Percentiles rank a stretch among this genome's conserved stretches.
Conservation (phyloP, 1,139 yeast genomes). For the Yamadazyma friedrichii region DNA sequence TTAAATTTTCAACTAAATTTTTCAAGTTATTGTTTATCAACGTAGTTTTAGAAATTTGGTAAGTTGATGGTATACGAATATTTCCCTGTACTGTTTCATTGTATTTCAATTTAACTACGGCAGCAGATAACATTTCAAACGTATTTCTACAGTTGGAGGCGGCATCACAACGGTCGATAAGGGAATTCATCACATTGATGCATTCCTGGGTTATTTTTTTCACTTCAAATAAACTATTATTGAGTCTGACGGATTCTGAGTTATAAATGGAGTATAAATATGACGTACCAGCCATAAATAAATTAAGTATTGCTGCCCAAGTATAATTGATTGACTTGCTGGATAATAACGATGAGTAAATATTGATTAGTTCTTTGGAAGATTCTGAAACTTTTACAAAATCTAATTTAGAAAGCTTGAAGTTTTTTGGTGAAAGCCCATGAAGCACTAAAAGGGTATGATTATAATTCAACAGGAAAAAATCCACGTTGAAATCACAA, state of each 20-base stretch:
- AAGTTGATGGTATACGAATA: slow-evolving; percentile 10
- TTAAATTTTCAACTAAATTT: slow-evolving; percentile 33
- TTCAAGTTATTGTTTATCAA: slow-evolving; percentile 40
- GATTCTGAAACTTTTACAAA: slow-evolving; percentile 59
- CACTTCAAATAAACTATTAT: slow-evolving; percentile 50
- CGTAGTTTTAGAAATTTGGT: slow-evolving; percentile 26
- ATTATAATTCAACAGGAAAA: slow-evolving; percentile 71
- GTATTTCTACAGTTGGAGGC: slow-evolving; percentile 71
- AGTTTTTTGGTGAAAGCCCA: slow-evolving; percentile 74
- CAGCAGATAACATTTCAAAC: slow-evolving; percentile 69
- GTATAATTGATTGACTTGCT: slow-evolving; percentile 73
- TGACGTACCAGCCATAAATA: slow-evolving; percentile 87
- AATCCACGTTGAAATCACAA: slow-evolving; percentile 69
- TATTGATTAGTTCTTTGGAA: slow-evolving; percentile 62
- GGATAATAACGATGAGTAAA: slow-evolving; percentile 57
- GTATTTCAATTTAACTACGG: slow-evolving; percentile 64
- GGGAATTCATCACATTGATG: slow-evolving; percentile 56
- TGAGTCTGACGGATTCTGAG: slow-evolving; percentile 51
- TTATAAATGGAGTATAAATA: slow-evolving; percentile 75
- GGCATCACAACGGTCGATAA: slow-evolving; percentile 74
- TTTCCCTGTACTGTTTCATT: slow-evolving; percentile 36
- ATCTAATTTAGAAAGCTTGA: slow-evolving; percentile 52
- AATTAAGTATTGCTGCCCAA: slow-evolving; percentile 90
- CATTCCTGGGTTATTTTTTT: slow-evolving; percentile 58
- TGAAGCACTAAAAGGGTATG: slow-evolving; percentile 72